Conservation (phyloP, 192 early-diverging fungal genomes). For the Geranomyces variabilis region DNA sequence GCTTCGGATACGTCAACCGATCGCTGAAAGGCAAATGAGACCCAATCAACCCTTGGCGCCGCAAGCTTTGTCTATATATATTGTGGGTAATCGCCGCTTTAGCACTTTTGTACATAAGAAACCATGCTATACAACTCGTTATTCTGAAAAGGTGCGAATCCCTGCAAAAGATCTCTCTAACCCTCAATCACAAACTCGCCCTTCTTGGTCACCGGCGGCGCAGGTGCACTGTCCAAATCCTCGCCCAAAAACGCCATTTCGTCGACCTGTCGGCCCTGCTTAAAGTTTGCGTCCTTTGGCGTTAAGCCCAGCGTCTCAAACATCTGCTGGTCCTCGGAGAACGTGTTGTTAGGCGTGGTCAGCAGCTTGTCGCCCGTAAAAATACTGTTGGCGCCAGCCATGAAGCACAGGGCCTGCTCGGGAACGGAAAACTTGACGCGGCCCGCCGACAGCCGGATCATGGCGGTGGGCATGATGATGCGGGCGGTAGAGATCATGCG, state of each 20-base stretch:
- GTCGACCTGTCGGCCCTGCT: slow-evolving; percentile 13
- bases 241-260: not conserved
- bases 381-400: slow-evolving; percentile 83
- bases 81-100: no score
- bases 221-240: not conserved
- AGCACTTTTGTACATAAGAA: no score
- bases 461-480: slow-evolving; percentile 78
- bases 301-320: slow-evolving; percentile 62
- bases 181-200: slow-evolving; percentile 6
- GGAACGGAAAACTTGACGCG: slow-evolving; percentile 70
- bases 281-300: slow-evolving; percentile 25
- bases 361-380: slow-evolving; percentile 83
- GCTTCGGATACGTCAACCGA: slow-evolving; percentile 45
- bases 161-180: not conserved
- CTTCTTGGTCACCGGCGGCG: not conserved
- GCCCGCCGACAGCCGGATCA: slow-evolving; percentile 77
- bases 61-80: no score
- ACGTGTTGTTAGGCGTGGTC: slow-evolving; percentile 80
- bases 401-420: slow-evolving; percentile 73
- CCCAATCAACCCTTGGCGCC: no score
- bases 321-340: slow-evolving; percentile 71
- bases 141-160: no score
- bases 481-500: slow-evolving; percentile 84
- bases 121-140: no score
- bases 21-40: slow-evolving; percentile 10